phyloP scores from a whole-genome alignment of 139 green algal species.

The Spirogloea muscicola region DNA sequence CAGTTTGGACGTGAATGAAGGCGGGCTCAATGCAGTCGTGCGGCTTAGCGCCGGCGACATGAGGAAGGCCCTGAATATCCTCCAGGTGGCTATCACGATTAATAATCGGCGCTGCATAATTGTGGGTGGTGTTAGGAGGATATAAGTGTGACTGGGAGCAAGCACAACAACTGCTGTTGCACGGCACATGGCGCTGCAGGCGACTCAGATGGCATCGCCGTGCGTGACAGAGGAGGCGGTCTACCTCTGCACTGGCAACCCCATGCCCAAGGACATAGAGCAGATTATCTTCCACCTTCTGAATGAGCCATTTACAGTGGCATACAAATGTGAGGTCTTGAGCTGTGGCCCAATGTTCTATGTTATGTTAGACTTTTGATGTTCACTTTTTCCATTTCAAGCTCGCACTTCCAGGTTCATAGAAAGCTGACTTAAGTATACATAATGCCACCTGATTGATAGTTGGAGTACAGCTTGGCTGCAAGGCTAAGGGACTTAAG shows the following conservation, averaged over 20 bases:
- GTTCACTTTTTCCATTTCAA: background rate
- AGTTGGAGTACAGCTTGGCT: too few species aligned
- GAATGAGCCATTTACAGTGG: conserved; percentile 69
- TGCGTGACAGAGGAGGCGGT: conserved; percentile 68
- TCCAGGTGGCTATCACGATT: conserved; percentile 59
- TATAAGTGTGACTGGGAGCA: background rate
- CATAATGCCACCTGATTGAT: too few species aligned
- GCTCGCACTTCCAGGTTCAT: background rate
- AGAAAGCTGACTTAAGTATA: background rate
- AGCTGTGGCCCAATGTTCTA: too few species aligned
- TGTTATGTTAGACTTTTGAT: too few species aligned
- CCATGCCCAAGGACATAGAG: conserved; percentile 80
- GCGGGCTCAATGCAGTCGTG: conserved; percentile 77
- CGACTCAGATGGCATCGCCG: conserved; percentile 65
- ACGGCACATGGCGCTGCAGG: conserved; percentile 26
- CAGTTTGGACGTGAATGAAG: conserved; percentile 55
- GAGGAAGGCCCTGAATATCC: conserved; percentile 91
- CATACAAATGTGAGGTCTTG: conserved; percentile 40
- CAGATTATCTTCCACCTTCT: conserved; percentile 68
- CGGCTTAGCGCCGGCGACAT: conserved; percentile 86
- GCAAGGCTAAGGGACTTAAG: too few species aligned
- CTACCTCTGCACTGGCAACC: conserved; percentile 89
- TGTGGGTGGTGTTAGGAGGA: background rate
- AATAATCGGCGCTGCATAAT: background rate
- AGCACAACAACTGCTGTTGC: too few species aligned